Conservation (phyloP, 257 asterid species). For the Scutellaria galericulata region DNA sequence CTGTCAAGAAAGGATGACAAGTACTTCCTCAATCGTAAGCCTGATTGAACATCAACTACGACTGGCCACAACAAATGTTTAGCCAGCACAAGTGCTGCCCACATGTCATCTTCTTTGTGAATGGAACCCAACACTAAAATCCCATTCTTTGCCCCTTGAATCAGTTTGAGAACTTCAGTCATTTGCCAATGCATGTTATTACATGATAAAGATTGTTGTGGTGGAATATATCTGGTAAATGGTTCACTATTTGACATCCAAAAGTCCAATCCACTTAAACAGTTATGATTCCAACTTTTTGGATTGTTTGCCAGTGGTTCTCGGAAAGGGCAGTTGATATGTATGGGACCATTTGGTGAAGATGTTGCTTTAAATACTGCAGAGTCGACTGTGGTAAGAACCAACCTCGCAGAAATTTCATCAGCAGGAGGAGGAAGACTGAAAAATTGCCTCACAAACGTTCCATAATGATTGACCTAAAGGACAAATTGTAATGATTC, state of each 20-base stretch:
- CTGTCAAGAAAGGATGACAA: constrained; percentile 60
- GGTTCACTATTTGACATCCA: constrained; percentile 81
- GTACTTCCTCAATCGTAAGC: constrained; percentile 86
- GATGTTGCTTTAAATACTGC: constrained; percentile 74
- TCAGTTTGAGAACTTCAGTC: constrained; percentile 62
- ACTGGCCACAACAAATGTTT: constrained; percentile 94
- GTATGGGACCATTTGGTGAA: constrained; percentile 89
- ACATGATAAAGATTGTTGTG: constrained; percentile 51
- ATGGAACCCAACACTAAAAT: constrained; percentile 79
- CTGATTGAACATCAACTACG: constrained; percentile 80
- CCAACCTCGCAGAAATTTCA: constrained; percentile 77
- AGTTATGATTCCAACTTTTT: constrained; percentile 58
- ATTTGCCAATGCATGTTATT: constrained; percentile 42
- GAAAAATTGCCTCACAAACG: constrained; percentile 74
- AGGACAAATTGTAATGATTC: constrained; percentile 25
- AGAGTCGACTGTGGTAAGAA: constrained; percentile 85
- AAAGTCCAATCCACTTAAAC: constrained; percentile 71
- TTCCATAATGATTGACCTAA: constrained; percentile 86
- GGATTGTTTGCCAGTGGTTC: constrained; percentile 80
- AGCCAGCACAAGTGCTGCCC: constrained; percentile 96
- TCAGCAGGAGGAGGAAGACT: constrained; percentile 83
- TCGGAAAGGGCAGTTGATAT: constrained; percentile 88
- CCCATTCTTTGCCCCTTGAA: constrained; percentile 78
- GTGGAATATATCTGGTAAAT: constrained; percentile 70
- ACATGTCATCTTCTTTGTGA: constrained; percentile 86